Conservation (phyloP, 169 alveolate species). For the Eimeria maxima region DNA sequence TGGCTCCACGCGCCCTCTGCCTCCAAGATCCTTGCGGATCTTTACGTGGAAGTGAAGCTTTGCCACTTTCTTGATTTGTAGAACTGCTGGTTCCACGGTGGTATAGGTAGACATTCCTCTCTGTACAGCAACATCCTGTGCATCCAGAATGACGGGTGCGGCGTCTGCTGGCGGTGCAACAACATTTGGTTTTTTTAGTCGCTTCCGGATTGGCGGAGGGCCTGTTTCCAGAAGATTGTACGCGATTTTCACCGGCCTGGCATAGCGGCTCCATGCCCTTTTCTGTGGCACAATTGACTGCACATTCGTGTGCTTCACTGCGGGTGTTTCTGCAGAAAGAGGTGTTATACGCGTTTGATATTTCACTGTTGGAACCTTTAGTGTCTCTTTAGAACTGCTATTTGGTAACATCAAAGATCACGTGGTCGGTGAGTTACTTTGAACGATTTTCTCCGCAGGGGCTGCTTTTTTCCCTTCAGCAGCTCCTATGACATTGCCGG, state of each 20-base stretch:
- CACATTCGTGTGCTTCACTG: not conserved
- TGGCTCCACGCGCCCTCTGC: not conserved
- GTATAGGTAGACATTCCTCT: not conserved
- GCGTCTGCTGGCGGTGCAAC: conserved; percentile 26
- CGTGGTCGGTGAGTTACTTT: conserved; percentile 23
- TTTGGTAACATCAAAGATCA: not conserved
- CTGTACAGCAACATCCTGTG: conserved; percentile 22
- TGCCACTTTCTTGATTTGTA: not conserved
- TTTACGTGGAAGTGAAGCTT: not conserved
- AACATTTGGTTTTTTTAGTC: not conserved
- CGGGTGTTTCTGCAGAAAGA: not conserved
- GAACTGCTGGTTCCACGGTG: not conserved
- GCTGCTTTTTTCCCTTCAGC: not conserved
- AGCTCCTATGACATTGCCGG: not conserved
- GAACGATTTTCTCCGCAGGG: not conserved
- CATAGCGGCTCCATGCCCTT: not conserved
- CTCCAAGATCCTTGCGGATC: not conserved
- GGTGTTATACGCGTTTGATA: not conserved
- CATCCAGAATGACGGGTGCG: not conserved
- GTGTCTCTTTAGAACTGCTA: not conserved
- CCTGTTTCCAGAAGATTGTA: not conserved
- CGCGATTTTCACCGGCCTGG: not conserved
- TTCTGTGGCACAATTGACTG: not conserved
- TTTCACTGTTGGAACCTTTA: not conserved
- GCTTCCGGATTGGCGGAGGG: not conserved